Conservation (phyloP, 176 grass and related monocot species). For the Oropetium thomaeum region DNA sequence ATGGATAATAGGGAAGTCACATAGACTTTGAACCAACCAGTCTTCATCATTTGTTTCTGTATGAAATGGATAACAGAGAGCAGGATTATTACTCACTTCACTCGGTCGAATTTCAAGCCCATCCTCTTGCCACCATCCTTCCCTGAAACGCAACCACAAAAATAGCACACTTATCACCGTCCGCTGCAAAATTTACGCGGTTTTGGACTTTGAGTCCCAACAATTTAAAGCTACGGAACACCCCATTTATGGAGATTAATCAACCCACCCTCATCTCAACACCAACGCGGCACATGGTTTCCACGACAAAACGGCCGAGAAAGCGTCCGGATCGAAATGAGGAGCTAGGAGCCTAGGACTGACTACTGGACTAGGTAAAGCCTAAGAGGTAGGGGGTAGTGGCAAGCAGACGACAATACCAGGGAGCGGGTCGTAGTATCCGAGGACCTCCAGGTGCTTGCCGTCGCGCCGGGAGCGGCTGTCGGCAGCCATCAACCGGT, state of each 20-base stretch:
- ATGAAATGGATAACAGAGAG: neutral
- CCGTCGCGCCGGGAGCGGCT: constrained; percentile 75
- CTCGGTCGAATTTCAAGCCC: constrained; percentile 65
- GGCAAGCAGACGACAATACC: neutral
- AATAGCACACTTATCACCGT: neutral
- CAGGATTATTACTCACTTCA: constrained; percentile 48
- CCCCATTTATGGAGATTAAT: neutral
- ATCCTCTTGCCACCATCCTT: constrained; percentile 71
- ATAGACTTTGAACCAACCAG: neutral
- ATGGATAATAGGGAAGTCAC: too few relatives aligned
- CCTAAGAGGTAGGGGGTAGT: neutral
- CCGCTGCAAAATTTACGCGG: neutral
- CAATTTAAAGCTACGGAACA: neutral
- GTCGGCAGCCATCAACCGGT: constrained; percentile 81
- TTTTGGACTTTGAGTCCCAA: neutral
- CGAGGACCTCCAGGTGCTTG: constrained; percentile 83
- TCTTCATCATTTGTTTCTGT: neutral
- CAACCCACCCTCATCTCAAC: neutral
- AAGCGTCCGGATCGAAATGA: too few relatives aligned
- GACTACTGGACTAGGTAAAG: neutral
- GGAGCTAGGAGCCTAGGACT: too few relatives aligned
- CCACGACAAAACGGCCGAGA: neutral
- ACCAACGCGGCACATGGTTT: neutral
- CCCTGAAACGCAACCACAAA: constrained; percentile 27
- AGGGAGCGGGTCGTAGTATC: constrained; percentile 86